Conservation (phyloP, 331 rosid species). For the Saraca asoca region DNA sequence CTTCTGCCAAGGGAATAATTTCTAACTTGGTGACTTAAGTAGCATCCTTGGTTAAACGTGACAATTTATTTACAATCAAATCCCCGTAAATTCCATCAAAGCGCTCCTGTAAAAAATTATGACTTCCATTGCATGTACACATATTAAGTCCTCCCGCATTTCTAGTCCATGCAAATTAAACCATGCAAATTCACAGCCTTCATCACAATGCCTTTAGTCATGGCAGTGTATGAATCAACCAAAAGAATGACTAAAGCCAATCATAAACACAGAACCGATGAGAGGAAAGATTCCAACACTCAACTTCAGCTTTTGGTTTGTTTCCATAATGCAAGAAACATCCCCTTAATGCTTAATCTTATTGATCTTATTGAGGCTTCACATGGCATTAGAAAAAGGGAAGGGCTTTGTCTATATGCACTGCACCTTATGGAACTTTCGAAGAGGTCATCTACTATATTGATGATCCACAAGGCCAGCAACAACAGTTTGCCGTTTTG, state of each 20-base stretch:
- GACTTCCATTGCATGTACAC: too few relatives aligned
- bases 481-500: too few relatives aligned
- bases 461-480: too few relatives aligned
- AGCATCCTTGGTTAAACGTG: too few relatives aligned
- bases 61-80: too few relatives aligned
- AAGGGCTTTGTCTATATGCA: slow-evolving; percentile 59
- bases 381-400: slow-evolving; percentile 59
- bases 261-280: slow-evolving; percentile 42
- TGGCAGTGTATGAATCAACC: slow-evolving; percentile 60
- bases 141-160: too few relatives aligned
- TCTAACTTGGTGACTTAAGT: too few relatives aligned
- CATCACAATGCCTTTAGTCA: slow-evolving; percentile 65
- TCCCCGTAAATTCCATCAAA: too few relatives aligned
- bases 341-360: slow-evolving; percentile 60
- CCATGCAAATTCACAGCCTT: slow-evolving; percentile 77
- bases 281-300: slow-evolving; percentile 42
- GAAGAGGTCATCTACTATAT: too few relatives aligned
- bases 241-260: slow-evolving; percentile 35
- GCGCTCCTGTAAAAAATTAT: too few relatives aligned
- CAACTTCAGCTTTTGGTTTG: slow-evolving; percentile 59
- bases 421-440: slow-evolving; percentile 72
- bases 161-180: too few relatives aligned
- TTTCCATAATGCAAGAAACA: slow-evolving; percentile 52
- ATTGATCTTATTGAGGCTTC: slow-evolving; percentile 70
- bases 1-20: too few relatives aligned